A percentile compares a stretch with the other conserved stretches of the same genome.
Evolutionary conservation across 306 rosid genomes (phyloP).

Genomic region (Acacia acuminata): DNA sequence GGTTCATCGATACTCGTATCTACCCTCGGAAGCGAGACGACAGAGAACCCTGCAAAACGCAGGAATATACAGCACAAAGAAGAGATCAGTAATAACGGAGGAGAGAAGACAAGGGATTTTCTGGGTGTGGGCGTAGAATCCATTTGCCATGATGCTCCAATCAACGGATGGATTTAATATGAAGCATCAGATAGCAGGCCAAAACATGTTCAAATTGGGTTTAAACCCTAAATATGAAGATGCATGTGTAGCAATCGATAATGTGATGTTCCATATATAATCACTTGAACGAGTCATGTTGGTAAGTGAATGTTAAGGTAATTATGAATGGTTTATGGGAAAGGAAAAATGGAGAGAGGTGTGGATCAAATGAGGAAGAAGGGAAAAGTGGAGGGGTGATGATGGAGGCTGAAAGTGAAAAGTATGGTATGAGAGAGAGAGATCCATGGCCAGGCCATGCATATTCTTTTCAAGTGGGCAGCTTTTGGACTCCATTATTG

Average conservation of each 20-base stretch:
- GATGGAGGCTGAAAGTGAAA: conserved; percentile 47
- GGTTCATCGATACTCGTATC: conserved; percentile 31
- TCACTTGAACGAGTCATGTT: not conserved
- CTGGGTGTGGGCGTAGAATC: conserved; percentile 84
- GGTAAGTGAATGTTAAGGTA: not conserved
- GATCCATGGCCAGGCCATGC: conserved; percentile 45
- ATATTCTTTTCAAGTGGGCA: conserved; percentile 69
- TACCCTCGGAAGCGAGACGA: conserved; percentile 36
- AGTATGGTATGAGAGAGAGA: conserved; percentile 40
- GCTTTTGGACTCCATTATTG: conserved; percentile 51
- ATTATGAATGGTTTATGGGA: not conserved
- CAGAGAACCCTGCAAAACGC: conserved; percentile 70
- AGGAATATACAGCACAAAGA: conserved; percentile 46
- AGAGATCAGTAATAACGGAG: conserved; percentile 28
- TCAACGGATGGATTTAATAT: conserved; percentile 81
- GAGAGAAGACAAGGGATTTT: conserved; percentile 84
- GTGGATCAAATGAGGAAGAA: conserved; percentile 11
- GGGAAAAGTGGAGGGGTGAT: conserved; percentile 53
- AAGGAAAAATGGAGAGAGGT: not conserved
- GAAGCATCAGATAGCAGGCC: conserved; percentile 5
- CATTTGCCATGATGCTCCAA: conserved; percentile 66
- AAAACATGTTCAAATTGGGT: not conserved
- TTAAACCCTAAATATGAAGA: not conserved
- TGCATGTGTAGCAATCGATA: not conserved
- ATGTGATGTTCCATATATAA: not conserved